Evolutionary conservation across 805 yeast species (phyloP).

Genomic region (Candida quercuum): DNA sequence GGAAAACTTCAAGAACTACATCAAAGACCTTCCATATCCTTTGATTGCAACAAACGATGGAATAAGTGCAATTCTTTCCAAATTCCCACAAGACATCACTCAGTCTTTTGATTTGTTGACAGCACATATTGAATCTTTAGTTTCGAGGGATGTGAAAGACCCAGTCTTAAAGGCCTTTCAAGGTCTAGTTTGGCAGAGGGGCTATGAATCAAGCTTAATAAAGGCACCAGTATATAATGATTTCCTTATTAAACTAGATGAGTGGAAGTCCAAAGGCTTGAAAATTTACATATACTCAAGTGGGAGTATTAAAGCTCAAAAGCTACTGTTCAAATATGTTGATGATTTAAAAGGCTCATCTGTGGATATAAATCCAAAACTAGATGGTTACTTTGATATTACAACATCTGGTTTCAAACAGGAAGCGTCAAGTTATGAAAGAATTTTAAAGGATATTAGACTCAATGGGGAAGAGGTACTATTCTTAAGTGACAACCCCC

Average conservation of each 20-base stretch:
- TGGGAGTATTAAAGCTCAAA: constrained; percentile 86
- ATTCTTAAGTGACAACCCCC: constrained; percentile 77
- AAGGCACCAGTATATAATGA: constrained; percentile 74
- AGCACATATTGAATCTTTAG: constrained; percentile 51
- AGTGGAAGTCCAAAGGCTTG: constrained; percentile 28
- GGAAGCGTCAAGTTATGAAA: constrained; percentile 49
- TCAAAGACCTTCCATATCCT: constrained; percentile 19
- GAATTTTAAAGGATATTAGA: constrained; percentile 42
- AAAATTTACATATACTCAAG: constrained; percentile 76
- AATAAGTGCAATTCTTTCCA: constrained; percentile 11
- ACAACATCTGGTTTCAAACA: constrained; percentile 74
- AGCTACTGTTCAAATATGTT: constrained; percentile 66
- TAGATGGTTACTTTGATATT: constrained; percentile 79
- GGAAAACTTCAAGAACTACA: constrained; percentile 39
- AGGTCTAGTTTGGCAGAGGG: constrained; percentile 77
- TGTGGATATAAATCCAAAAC: constrained; percentile 44
- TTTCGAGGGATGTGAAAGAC: constrained; percentile 67
- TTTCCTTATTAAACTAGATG: constrained; percentile 52
- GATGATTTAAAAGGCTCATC: constrained; percentile 28
- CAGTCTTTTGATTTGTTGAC: constrained; percentile 29
- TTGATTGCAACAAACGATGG: constrained; percentile 23
- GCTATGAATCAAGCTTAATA: constrained; percentile 73
- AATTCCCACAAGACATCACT: constrained; percentile 18
- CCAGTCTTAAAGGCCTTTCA: constrained; percentile 72
- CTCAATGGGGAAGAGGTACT: constrained; percentile 33